Evolutionary conservation across 1,139 yeast species (phyloP).

Genomic region (Geotrichum citri-aurantii): DNA sequence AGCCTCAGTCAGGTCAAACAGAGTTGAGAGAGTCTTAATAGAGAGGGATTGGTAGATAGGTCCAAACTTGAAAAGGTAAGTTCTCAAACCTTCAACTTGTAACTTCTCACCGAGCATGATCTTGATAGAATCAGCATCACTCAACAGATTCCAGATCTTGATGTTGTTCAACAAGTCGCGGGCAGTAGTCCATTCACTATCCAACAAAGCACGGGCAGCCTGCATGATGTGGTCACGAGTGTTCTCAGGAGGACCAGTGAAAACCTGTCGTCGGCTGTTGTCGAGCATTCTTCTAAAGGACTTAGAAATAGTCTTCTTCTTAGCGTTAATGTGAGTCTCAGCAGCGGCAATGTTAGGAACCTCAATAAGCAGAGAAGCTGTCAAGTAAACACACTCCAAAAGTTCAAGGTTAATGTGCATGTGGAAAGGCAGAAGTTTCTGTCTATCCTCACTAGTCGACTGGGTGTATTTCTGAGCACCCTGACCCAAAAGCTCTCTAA

Average conservation of each 20-base stretch:
- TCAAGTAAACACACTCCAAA: conserved; percentile 88
- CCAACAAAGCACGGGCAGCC: conserved; percentile 84
- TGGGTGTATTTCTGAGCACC: conserved; percentile 62
- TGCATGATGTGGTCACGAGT: conserved; percentile 90
- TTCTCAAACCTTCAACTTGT: conserved; percentile 85
- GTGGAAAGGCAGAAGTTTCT: conserved; percentile 92
- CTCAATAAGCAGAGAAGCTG: conserved; percentile 84
- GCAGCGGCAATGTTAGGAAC: conserved; percentile 79
- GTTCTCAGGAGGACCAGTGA: conserved; percentile 97
- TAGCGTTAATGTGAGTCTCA: conserved; percentile 44
- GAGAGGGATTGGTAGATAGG: conserved; percentile 71
- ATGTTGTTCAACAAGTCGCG: conserved; percentile 65
- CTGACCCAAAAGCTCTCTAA: conserved; percentile 92
- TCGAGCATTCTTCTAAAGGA: conserved; percentile 91
- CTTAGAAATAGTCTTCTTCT: conserved; percentile 65
- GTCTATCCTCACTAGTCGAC: conserved; percentile 56
- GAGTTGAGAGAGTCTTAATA: conserved; percentile 54
- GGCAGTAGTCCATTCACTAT: conserved; percentile 85
- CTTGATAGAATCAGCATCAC: conserved; percentile 59
- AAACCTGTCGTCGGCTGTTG: conserved; percentile 88
- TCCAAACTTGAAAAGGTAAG: conserved; percentile 82
- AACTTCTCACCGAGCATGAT: conserved; percentile 67
- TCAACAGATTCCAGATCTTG: conserved; percentile 84
- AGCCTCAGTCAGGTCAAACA: conserved; percentile 57
- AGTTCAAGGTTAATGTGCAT: conserved; percentile 96